phyloP scores from a whole-genome alignment of 1,284 basidiomycete species.

The Meripilus lineatus region DNA sequence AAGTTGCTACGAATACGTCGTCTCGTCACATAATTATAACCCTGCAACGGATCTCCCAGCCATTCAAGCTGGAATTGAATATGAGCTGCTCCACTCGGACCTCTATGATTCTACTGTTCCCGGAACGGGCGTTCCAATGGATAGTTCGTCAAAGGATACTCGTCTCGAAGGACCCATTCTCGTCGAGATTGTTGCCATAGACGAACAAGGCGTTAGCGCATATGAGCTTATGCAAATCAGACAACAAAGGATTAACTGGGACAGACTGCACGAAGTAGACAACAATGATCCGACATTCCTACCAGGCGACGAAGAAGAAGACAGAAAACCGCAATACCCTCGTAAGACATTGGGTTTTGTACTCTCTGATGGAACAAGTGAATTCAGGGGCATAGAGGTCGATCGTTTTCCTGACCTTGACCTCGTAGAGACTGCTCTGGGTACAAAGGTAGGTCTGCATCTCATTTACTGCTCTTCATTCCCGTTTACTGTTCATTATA shows the following conservation, averaged over 20 bases:
- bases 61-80: slow-evolving; percentile 48
- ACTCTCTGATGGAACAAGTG: slow-evolving; percentile 60
- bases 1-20: slow-evolving; percentile 63
- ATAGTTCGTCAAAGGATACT: slow-evolving; percentile 32
- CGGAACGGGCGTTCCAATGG: slow-evolving; percentile 58
- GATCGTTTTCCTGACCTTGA: slow-evolving; percentile 51
- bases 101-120: slow-evolving; percentile 62
- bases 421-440: slow-evolving; percentile 64
- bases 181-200: slow-evolving; percentile 68
- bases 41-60: slow-evolving; percentile 41
- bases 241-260: slow-evolving; percentile 57
- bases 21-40: slow-evolving; percentile 41
- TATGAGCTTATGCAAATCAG: slow-evolving; percentile 61
- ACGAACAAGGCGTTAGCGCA: slow-evolving; percentile 71
- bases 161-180: slow-evolving; percentile 46
- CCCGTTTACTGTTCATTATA: too few relatives aligned
- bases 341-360: slow-evolving; percentile 64
- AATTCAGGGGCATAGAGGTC: slow-evolving; percentile 67
- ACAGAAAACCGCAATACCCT: slow-evolving; percentile 69
- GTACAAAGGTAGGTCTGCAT: slow-evolving; percentile 55
- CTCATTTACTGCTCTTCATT: too few relatives aligned
- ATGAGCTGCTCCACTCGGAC: slow-evolving; percentile 67
- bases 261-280: slow-evolving; percentile 41
- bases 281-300: too few relatives aligned
- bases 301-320: slow-evolving; percentile 66